These are phyloP conservation scores for Penicillium waksmanii DNA, from an alignment of 495 filamentous ascomycete genomes.

Conservation along the genomic window DNA sequence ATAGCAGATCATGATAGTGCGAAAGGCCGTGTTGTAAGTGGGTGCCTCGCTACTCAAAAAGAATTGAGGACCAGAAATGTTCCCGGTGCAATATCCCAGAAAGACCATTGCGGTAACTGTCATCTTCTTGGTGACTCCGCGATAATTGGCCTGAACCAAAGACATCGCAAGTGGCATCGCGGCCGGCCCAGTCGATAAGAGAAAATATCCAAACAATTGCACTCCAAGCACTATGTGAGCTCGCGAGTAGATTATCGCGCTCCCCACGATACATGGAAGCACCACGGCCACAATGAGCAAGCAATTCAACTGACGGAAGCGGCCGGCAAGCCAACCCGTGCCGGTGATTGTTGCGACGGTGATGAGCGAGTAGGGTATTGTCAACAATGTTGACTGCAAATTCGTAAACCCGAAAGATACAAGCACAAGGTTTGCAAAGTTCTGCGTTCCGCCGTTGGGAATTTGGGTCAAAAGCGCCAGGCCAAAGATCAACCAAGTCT, in stretches of 20 bases:
- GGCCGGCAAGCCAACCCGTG: slow-evolving; percentile 43
- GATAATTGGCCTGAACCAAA: slow-evolving; percentile 61
- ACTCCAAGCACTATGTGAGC: slow-evolving; percentile 53
- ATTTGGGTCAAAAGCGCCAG: slow-evolving; percentile 58
- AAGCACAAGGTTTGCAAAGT: slow-evolving; percentile 51
- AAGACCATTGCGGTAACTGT: slow-evolving; percentile 49
- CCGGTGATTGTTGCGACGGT: slow-evolving; percentile 39
- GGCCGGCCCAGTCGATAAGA: slow-evolving; percentile 55
- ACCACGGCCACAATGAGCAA: slow-evolving; percentile 37
- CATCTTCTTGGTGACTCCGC: slow-evolving; percentile 69
- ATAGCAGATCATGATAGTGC: slow-evolving; percentile 57
- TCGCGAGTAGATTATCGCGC: slow-evolving; percentile 61
- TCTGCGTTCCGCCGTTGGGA: slow-evolving; percentile 49
- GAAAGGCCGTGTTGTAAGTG: slow-evolving; percentile 49
- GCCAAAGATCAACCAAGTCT: slow-evolving; percentile 62
- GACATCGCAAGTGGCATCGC: slow-evolving; percentile 61
- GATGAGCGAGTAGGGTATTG: slow-evolving; percentile 47
- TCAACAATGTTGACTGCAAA: slow-evolving; percentile 45
- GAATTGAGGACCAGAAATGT: slow-evolving; percentile 46
- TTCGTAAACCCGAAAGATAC: slow-evolving; percentile 48
- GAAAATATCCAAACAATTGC: slow-evolving; percentile 61
- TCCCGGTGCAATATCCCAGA: slow-evolving; percentile 45
- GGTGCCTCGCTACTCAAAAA: slow-evolving; percentile 41
- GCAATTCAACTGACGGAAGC: slow-evolving; percentile 35
- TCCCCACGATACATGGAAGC: slow-evolving; percentile 50